A percentile compares a stretch with the other conserved stretches of the same genome.
Conservation (phyloP, 306 rosid species). For the Neltuma alba region DNA sequence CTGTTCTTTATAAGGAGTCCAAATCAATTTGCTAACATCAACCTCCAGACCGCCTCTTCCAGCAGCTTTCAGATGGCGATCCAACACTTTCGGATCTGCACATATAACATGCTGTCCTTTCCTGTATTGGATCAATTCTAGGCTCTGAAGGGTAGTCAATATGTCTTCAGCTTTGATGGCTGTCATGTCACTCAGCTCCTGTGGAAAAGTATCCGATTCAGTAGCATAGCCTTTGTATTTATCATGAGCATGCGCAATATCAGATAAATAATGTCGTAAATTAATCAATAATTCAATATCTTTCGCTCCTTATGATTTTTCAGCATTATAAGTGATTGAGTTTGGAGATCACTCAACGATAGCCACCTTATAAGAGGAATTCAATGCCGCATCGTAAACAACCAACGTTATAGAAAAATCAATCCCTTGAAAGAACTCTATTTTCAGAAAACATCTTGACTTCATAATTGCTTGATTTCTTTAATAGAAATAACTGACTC, state of each 20-base stretch:
- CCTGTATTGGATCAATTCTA: conserved; percentile 71
- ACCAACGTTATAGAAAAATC: background rate
- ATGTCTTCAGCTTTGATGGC: conserved; percentile 98
- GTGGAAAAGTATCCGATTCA: conserved; percentile 28
- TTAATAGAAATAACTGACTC: background rate
- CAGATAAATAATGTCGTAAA: background rate
- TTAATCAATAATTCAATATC: background rate
- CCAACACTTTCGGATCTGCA: conserved; percentile 74
- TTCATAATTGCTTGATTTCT: background rate
- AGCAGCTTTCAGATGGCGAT: conserved; percentile 70
- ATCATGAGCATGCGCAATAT: background rate
- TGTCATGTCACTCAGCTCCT: conserved; percentile 99
- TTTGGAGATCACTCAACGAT: background rate
- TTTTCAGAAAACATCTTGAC: background rate
- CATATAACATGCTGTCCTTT: conserved; percentile 77
- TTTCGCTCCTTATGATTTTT: background rate
- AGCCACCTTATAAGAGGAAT: background rate
- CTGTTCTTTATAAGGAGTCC: conserved; percentile 76
- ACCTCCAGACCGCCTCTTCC: conserved; percentile 70
- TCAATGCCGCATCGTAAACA: background rate
- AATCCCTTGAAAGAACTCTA: background rate
- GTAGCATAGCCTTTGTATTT: background rate
- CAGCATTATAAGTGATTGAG: background rate
- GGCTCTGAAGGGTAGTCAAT: conserved; percentile 60
- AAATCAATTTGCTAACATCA: conserved; percentile 64